Conservation (phyloP, 169 alveolate genomes). For the Cystoisospora suis region DNA sequence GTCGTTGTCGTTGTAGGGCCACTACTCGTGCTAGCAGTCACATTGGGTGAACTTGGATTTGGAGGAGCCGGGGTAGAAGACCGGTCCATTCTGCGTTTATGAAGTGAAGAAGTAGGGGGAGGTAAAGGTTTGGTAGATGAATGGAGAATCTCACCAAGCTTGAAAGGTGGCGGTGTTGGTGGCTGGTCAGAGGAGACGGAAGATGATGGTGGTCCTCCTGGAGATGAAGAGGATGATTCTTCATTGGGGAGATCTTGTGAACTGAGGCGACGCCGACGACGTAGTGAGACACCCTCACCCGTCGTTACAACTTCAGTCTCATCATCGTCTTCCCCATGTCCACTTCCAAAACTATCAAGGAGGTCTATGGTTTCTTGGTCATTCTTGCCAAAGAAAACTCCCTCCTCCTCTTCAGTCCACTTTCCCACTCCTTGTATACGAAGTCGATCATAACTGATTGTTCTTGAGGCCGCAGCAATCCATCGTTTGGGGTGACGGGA, state of each 20-base stretch:
- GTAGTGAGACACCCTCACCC: neutral
- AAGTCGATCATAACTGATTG: neutral
- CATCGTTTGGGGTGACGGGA: neutral
- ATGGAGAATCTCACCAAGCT: no score
- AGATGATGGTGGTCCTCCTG: no score
- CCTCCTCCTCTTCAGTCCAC: neutral
- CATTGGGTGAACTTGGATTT: no score
- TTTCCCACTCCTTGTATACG: neutral
- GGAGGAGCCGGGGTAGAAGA: no score
- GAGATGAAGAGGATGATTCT: neutral
- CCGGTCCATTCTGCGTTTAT: no score
- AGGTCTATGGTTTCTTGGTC: neutral
- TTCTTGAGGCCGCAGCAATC: neutral
- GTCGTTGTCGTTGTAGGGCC: no score
- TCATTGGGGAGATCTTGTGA: neutral
- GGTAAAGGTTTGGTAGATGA: no score
- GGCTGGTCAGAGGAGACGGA: no score
- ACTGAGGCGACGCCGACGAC: neutral
- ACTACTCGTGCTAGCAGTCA: no score
- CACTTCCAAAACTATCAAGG: neutral
- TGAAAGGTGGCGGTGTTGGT: no score
- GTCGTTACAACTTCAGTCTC: neutral
- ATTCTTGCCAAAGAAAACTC: no score
- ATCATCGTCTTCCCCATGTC: neutral
- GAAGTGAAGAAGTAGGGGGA: no score